Percentiles rank a stretch among this genome's conserved stretches.
Conservation (phyloP, 1,284 basidiomycete species). For the Takashimella koratensis region DNA sequence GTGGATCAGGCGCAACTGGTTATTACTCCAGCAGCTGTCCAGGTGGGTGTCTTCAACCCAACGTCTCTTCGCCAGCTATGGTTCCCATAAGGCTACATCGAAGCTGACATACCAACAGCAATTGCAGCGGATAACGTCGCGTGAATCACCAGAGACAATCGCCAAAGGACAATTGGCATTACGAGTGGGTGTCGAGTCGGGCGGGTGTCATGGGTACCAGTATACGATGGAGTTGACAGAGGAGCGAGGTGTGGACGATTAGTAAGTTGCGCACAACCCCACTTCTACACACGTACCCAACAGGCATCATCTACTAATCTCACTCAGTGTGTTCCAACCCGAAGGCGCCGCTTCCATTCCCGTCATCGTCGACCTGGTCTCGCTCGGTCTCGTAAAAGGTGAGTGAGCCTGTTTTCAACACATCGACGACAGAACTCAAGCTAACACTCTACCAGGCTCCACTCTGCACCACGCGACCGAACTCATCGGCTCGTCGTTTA, state of each 20-base stretch:
- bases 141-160: conserved; percentile 42
- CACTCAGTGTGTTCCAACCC: conserved; percentile 35
- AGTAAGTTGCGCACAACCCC: conserved; percentile 51
- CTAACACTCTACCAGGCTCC: conserved; percentile 38
- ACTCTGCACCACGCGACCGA: conserved; percentile 59
- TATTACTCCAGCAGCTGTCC: conserved; percentile 42
- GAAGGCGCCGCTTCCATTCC: conserved; percentile 42
- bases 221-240: conserved; percentile 56
- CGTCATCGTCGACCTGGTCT: conserved; percentile 45
- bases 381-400: conserved; percentile 47
- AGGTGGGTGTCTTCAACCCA: conserved; percentile 35
- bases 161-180: conserved; percentile 48
- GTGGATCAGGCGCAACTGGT: conserved; percentile 31
- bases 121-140: conserved; percentile 41
- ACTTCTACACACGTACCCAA: too few species aligned
- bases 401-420: conserved; percentile 1
- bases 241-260: conserved; percentile 52
- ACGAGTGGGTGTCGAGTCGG: conserved; percentile 54
- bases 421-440: not conserved
- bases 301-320: not conserved
- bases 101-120: conserved; percentile 30
- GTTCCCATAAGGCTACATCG: not conserved
- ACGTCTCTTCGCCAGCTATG: too few species aligned
- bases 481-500: conserved; percentile 56
- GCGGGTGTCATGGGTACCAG: conserved; percentile 59